phyloP scores from a whole-genome alignment of 805 yeast species.

The Kodamaea neixiangensis region DNA sequence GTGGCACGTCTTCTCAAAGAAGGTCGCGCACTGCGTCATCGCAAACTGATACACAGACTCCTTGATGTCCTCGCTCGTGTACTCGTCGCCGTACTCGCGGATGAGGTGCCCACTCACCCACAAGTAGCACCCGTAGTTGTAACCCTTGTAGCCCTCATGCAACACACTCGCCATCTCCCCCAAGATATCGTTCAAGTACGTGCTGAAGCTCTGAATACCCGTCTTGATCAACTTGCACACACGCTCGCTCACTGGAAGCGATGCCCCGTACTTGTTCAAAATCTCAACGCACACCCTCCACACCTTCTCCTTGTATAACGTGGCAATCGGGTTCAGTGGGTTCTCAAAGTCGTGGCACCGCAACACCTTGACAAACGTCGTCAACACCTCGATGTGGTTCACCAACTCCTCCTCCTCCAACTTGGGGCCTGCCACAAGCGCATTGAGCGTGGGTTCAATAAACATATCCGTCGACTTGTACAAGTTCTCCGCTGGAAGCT shows the following conservation, averaged over 20 bases:
- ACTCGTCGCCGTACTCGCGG: constrained; percentile 64
- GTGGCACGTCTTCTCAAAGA: constrained; percentile 39
- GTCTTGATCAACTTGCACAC: constrained; percentile 66
- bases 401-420: constrained; percentile 46
- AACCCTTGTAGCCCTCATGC: constrained; percentile 66
- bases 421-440: constrained; percentile 18
- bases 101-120: constrained; percentile 88
- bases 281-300: constrained; percentile 60
- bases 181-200: constrained; percentile 58
- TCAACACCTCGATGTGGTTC: constrained; percentile 70
- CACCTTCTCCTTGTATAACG: constrained; percentile 49
- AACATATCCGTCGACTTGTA: constrained; percentile 60
- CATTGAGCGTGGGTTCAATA: constrained; percentile 60
- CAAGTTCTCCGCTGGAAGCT: constrained; percentile 55
- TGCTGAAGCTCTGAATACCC: constrained; percentile 62
- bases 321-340: constrained; percentile 51
- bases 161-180: constrained; percentile 66
- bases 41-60: constrained; percentile 75
- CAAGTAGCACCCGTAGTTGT: constrained; percentile 77
- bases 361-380: constrained; percentile 59
- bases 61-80: constrained; percentile 46
- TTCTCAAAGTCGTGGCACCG: constrained; percentile 45
- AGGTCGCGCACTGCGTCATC: constrained; percentile 60
- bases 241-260: constrained; percentile 71
- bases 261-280: constrained; percentile 56